Base-by-base conservation (phyloP, 352 stramenopile genomes). In the Pythium dissotocum region DNA sequence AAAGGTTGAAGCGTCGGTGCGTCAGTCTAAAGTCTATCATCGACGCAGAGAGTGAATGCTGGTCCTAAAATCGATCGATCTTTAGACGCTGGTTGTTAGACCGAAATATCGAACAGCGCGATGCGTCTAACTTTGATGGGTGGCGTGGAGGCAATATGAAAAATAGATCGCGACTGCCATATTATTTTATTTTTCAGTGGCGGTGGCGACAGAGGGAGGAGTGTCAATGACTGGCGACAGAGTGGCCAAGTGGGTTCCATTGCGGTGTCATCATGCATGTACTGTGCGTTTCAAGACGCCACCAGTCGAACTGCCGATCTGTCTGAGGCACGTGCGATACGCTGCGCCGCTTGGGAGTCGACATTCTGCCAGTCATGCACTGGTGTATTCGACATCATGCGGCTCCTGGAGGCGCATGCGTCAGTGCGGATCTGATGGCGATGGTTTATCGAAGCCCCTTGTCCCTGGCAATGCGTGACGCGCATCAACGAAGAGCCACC, bases 261-360 rank as follows among this genome's bases (percentile, higher is more conserved):
- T 21, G 46, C 21, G 5, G 7, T 30, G 21, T 6, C 46, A 30
- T 14, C 5, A 28, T 53, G 46, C 46, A 53, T 53, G 46, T 53
- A 53, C 46, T 53, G 46, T 53, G 46, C 14, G 21, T 16, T 44
- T 44, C 10, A 12, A 44, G 36, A 16, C 8, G 36, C 36, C 36
- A 0, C 33, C 33, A 9, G 5, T 38, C 33, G 1, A 38, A 38
- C 21, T 21, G 16, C 3, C 40, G 40, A 49, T n/a, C 6, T 8
- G n/a, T 18, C 46, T 53, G 46, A 53, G 46, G 46, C 46, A 51
- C 42, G 46, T 53, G 46, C 46, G 46, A 53, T 53, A 53, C 46
- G 46, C 46, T 53, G 46, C n/a, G 46, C 6, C 46, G 30, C 46
- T 53, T 53, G n/a, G n/a, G 6, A 6, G 21, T 8, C 18, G 2